Evolutionary conservation across 164 flowering plant genomes (phyloP), one percentile per base, ranked within the genome.

Genomic region (Vitis cinerea): DNA sequence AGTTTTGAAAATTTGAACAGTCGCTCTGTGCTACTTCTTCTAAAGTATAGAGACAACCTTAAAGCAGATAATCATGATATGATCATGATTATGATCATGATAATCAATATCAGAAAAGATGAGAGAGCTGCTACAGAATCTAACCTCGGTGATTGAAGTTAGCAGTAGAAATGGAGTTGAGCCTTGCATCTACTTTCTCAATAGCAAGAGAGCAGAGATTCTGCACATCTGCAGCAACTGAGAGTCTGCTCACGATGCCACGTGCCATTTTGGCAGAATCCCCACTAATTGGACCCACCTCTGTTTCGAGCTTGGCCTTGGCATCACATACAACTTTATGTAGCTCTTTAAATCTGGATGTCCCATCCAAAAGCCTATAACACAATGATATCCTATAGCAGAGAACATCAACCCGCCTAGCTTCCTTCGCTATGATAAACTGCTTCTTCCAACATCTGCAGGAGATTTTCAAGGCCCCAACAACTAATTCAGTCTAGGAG

Each of bases 381-480:
- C 99, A 87, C 84, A 96, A 77, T 70, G 81, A 89, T 84, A 93
- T 90, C 74, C 99, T 80, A 68, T 90, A 77, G 73, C 98, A 92
- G 47, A 96, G 92, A 37, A 85, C 84, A 79, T 96, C 99, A 16
- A 91, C 86, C 58, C 98, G 90, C 1, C 98, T 91, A 57, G 99
- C 97, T 76, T 92, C 98, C 81, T 87, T 96, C 31, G 98, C 97
- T 56, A 88, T 74, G 63, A 64, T 66, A 67, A 96, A 81, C 72
- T 96, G 99, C 85, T 91, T 91, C 89, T 82, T 93, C 99, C 96
- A 92, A 74, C 77, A 85, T 72, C 99, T 96, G 86, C 72, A 37
- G 7, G 61, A 65, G 59, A 57, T 69, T 70, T 31, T 49, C 68
- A 44, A 59, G 68, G 54, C 49, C 23, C 50, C 51, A 5, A 69